These are phyloP conservation scores for Arctostaphylos glauca DNA, from an alignment of 148 eudicot species.

Conservation along the genomic window DNA sequence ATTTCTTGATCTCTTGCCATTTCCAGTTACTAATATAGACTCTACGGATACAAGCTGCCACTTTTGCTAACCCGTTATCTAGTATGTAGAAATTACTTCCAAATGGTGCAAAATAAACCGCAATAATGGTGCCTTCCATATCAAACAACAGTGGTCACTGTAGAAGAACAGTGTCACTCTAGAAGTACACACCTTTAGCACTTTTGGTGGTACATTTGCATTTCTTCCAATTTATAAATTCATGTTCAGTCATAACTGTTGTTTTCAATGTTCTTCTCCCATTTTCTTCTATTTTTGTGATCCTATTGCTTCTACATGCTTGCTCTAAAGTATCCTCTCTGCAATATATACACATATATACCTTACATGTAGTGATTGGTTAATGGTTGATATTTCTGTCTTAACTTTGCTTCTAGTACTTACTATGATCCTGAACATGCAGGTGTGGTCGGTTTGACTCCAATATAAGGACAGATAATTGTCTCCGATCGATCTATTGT, in stretches of 20 bases:
- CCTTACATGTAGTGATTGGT: not conserved
- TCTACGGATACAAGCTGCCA: not conserved
- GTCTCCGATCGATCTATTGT: not conserved
- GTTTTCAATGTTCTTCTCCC: not conserved
- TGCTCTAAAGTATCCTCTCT: not conserved
- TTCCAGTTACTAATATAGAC: not conserved
- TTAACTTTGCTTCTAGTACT: not conserved
- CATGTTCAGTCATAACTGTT: not conserved
- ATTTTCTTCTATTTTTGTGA: not conserved
- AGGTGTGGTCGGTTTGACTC: slow-evolving; percentile 19
- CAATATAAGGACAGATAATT: slow-evolving; percentile 5
- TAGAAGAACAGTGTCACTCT: not conserved
- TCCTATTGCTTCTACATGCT: not conserved
- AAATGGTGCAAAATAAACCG: not conserved
- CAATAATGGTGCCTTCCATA: not conserved
- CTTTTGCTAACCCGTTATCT: not conserved
- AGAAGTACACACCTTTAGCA: not conserved
- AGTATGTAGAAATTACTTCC: not conserved
- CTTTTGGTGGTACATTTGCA: not conserved
- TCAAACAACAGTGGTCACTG: not conserved
- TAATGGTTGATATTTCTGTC: not conserved
- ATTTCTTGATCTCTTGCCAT: not conserved
- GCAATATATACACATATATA: not conserved
- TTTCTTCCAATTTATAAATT: not conserved
- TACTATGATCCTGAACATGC: not conserved